phyloP scores from a whole-genome alignment of 2,329 filamentous ascomycete species.

The Aureobasidium uvarum region DNA sequence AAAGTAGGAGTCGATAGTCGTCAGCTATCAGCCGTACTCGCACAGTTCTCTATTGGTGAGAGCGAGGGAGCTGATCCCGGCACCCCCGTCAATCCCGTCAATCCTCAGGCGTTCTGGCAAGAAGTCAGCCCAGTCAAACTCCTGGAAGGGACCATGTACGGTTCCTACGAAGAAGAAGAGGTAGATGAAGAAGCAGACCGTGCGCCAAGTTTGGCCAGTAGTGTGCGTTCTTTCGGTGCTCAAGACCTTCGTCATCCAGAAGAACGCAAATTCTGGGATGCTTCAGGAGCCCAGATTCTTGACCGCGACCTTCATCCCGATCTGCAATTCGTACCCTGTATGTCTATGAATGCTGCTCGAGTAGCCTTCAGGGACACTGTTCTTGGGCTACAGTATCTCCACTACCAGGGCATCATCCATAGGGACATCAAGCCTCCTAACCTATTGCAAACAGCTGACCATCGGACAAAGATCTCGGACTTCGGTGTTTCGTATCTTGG shows the following conservation, averaged over 20 bases:
- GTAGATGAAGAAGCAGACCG: slow-evolving; percentile 45
- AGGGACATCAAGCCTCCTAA: slow-evolving; percentile 65
- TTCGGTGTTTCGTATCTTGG: slow-evolving; percentile 98
- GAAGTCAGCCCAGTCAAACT: slow-evolving; percentile 15
- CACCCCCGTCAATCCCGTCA: slow-evolving; percentile 26
- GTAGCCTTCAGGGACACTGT: slow-evolving; percentile 89
- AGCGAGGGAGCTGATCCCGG: slow-evolving; percentile 25
- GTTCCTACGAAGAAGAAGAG: slow-evolving; percentile 57
- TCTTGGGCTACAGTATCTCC: slow-evolving; percentile 85
- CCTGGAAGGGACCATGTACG: slow-evolving; percentile 76
- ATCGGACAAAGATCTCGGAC: slow-evolving; percentile 94
- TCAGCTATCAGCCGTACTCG: slow-evolving; percentile 17
- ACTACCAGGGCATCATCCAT: slow-evolving; percentile 72
- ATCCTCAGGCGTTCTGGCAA: slow-evolving; percentile 11
- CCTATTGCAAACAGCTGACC: slow-evolving; percentile 78
- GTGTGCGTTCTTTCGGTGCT: slow-evolving; percentile 42
- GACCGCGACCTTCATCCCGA: slow-evolving; percentile 77
- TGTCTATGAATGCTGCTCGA: slow-evolving; percentile 80
- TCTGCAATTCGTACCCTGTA: slow-evolving; percentile 87
- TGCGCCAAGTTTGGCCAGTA: slow-evolving; percentile 78
- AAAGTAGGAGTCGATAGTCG: slow-evolving; percentile 16
- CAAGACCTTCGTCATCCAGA: slow-evolving; percentile 43
- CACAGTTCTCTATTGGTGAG: slow-evolving; percentile 10
- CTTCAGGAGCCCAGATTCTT: slow-evolving; percentile 42
- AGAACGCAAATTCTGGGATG: slow-evolving; percentile 48